Conservation (phyloP, 1,284 basidiomycete species). For the Malassezia yamatoensis region DNA sequence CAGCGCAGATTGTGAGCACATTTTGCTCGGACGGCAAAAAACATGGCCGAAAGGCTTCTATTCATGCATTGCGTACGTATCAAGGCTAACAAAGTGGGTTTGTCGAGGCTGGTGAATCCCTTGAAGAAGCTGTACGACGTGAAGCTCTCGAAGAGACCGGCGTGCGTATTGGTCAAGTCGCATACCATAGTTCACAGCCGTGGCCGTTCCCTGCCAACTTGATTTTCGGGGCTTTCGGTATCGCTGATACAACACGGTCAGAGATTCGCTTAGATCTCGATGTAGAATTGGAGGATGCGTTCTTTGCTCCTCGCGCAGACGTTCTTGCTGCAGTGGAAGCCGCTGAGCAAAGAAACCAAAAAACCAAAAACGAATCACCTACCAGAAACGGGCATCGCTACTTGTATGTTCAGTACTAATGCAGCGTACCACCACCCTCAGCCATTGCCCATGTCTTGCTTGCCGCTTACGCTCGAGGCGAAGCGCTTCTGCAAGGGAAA, state of each 20-base stretch:
- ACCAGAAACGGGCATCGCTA: background rate
- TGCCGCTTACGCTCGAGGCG: background rate
- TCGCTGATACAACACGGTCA: conserved; percentile 50
- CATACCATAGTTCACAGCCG: conserved; percentile 74
- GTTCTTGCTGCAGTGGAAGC: conserved; percentile 59
- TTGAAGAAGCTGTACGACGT: conserved; percentile 83
- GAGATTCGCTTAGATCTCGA: conserved; percentile 74
- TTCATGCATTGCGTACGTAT: conserved; percentile 36
- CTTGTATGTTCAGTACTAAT: conserved; percentile 8
- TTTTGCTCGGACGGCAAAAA: conserved; percentile 71
- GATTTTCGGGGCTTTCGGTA: conserved; percentile 62
- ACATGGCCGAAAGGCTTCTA: conserved; percentile 52
- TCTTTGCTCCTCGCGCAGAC: conserved; percentile 72
- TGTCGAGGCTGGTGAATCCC: conserved; percentile 52
- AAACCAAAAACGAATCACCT: background rate
- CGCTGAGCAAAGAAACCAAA: background rate
- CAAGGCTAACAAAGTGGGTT: conserved; percentile 24
- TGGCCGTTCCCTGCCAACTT: conserved; percentile 69
- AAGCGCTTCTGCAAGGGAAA: background rate
- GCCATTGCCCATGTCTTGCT: conserved; percentile 10
- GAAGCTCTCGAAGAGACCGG: conserved; percentile 95
- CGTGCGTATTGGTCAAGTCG: conserved; percentile 68
- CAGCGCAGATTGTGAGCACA: conserved; percentile 64
- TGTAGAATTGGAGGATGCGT: conserved; percentile 88
- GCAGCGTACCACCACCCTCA: conserved; percentile 7